phyloP scores from a whole-genome alignment of 208 protist genomes.

The Trypanosoma mega region DNA sequence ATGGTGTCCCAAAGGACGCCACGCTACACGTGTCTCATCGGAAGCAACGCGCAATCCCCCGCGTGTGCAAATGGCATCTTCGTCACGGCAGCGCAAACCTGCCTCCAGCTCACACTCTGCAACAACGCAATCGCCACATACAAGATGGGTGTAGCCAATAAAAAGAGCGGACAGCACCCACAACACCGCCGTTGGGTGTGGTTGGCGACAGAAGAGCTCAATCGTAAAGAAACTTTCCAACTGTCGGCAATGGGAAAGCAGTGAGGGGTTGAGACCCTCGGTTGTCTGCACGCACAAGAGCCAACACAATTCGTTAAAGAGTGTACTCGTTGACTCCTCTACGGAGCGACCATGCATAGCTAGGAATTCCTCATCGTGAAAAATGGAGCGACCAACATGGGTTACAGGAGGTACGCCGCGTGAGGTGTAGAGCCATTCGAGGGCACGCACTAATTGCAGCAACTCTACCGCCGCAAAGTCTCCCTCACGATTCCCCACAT shows the following conservation, averaged over 20 bases:
- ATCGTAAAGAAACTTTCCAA: constrained; percentile 40
- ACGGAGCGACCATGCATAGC: not conserved
- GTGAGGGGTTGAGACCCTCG: constrained; percentile 59
- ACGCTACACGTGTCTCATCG: no score
- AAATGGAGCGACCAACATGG: not conserved
- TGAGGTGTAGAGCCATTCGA: constrained; percentile 36
- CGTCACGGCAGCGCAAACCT: constrained; percentile 29
- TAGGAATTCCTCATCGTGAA: not conserved
- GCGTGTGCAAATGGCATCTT: constrained; percentile 12
- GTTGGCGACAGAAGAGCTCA: constrained; percentile 15
- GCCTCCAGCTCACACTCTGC: constrained; percentile 21
- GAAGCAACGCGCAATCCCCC: constrained; percentile 11
- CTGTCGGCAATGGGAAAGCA: constrained; percentile 59
- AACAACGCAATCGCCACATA: constrained; percentile 14
- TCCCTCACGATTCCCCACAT: constrained; percentile 16
- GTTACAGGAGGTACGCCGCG: constrained; percentile 14
- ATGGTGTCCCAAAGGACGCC: no score
- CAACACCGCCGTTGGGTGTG: constrained; percentile 40
- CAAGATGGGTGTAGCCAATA: constrained; percentile 39
- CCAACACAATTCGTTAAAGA: constrained; percentile 46
- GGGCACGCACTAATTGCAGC: constrained; percentile 54
- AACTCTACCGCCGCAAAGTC: constrained; percentile 42
- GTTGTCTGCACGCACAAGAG: constrained; percentile 49
- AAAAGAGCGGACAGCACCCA: constrained; percentile 60
- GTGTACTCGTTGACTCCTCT: not conserved